Percentiles rank a stretch among this genome's conserved stretches.
phyloP scores from a whole-genome alignment of 2,329 filamentous ascomycete genomes.

The Pyrenophora graminea region DNA sequence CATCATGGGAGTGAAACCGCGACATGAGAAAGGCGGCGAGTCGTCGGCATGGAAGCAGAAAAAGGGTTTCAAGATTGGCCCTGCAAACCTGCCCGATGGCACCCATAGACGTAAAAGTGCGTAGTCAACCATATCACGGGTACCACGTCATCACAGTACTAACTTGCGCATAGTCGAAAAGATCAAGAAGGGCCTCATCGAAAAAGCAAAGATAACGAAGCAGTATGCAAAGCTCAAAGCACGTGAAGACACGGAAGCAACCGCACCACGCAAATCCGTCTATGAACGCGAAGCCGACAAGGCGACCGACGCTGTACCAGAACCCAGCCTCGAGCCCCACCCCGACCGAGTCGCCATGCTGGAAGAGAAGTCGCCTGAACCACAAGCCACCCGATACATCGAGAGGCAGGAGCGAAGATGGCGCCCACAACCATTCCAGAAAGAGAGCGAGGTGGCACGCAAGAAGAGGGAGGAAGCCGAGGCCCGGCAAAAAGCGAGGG shows the following conservation, averaged over 20 bases:
- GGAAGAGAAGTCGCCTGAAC: slow-evolving; percentile 46
- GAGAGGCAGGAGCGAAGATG: slow-evolving; percentile 33
- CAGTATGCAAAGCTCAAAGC: slow-evolving; percentile 86
- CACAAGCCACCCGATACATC: slow-evolving; percentile 14
- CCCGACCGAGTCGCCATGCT: slow-evolving; percentile 65
- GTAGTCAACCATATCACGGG: background rate
- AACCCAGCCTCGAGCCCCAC: slow-evolving; percentile 58
- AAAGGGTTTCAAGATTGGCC: slow-evolving; percentile 83
- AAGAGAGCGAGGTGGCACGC: slow-evolving; percentile 53
- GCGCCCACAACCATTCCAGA: slow-evolving; percentile 48
- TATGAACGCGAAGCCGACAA: slow-evolving; percentile 39
- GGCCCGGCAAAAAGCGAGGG: slow-evolving; percentile 60
- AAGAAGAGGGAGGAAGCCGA: slow-evolving; percentile 66
- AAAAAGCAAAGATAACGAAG: slow-evolving; percentile 92
- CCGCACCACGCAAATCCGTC: slow-evolving; percentile 41
- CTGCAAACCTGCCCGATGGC: slow-evolving; percentile 88
- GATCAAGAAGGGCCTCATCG: slow-evolving; percentile 86
- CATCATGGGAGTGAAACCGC: slow-evolving; percentile 64
- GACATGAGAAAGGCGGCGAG: slow-evolving; percentile 53
- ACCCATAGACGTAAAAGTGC: slow-evolving; percentile 79
- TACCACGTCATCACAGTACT: background rate
- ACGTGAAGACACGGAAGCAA: slow-evolving; percentile 51
- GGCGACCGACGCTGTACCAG: slow-evolving; percentile 28
- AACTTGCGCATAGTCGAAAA: slow-evolving; percentile 66
- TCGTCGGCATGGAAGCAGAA: slow-evolving; percentile 53